Conservation (phyloP, 1,284 basidiomycete genomes). For the Apiotrichum siamense region DNA sequence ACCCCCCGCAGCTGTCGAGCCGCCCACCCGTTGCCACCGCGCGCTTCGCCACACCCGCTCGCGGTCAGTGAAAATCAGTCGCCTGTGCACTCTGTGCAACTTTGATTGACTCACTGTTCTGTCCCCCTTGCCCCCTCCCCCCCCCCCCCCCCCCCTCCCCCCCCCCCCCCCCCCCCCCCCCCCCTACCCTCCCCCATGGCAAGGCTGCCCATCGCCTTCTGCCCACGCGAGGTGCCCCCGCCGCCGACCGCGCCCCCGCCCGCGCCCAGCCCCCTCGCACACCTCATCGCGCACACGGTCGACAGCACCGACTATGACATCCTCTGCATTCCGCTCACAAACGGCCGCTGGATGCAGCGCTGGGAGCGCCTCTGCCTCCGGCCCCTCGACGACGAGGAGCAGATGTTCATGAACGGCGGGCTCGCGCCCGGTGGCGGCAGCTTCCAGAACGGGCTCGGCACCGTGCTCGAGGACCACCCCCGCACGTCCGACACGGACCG, state of each 20-base stretch:
- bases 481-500: conserved; percentile 51
- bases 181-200: conserved; percentile 17
- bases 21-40: too few species aligned
- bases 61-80: too few species aligned
- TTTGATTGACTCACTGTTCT: not conserved
- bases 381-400: conserved; percentile 52
- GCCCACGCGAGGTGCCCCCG: conserved; percentile 25
- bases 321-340: conserved; percentile 79
- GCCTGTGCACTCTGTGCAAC: not conserved
- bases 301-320: conserved; percentile 50
- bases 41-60: too few species aligned
- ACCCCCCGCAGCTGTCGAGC: too few species aligned
- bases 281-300: conserved; percentile 32
- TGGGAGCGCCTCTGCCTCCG: conserved; percentile 83
- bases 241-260: conserved; percentile 34
- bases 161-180: not conserved
- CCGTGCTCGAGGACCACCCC: conserved; percentile 1
- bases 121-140: not conserved
- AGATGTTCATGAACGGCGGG: conserved; percentile 23
- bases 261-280: conserved; percentile 35
- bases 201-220: conserved; percentile 31
- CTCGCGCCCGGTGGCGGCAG: not conserved
- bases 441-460: conserved; percentile 1
- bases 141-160: not conserved
- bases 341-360: conserved; percentile 73